Base-by-base conservation (phyloP, 352 stramenopile species). In the Pythium chondricola region DNA sequence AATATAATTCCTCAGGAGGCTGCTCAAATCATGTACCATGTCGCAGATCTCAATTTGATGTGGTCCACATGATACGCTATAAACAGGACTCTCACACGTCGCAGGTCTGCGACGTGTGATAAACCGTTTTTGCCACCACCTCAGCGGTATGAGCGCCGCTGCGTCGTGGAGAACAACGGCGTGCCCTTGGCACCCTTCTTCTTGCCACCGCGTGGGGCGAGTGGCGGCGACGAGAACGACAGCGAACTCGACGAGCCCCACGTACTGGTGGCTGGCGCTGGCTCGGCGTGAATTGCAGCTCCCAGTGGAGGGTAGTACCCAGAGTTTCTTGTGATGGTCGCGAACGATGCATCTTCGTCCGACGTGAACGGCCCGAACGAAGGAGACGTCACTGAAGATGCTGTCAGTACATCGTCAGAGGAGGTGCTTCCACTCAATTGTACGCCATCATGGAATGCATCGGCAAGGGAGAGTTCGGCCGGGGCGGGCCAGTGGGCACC, bases 121-220 rank as follows among this genome's bases (percentile, higher is more conserved):
- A 43, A 43, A 13, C 29, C 29, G 29, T 33, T 33, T 33, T 33
- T 41, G 9, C 17, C 8, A 41, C 7, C 14, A 14, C 6, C 16
- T 25, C 62, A 89, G 50, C 78, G 78, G 44, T 90, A 90, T 27
- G 78, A 90, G 9, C 78, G 73, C 25, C 76, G 73, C 55, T 90
- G 78, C 16, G 63, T 69, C 5, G 78, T 90, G 0, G 78, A 88
- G 37, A 90, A 90, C 5, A 90, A 46, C 8, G 63, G 63, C 24
- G 82, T 67, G n/a, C 74, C 75, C 53, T 90, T 90, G 2, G 43
- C 41, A 16, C 65, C 65, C 52, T 84, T 85, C 61, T 81, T 87
- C 48, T 84, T 85, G 33, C 69, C 54, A 10, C 68, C 63, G 37
- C 60, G 63, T 24, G 48, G 55, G 49, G 27, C 41, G 6, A 66